Conservation (phyloP, 169 alveolate species). For the Babesia bovis region DNA sequence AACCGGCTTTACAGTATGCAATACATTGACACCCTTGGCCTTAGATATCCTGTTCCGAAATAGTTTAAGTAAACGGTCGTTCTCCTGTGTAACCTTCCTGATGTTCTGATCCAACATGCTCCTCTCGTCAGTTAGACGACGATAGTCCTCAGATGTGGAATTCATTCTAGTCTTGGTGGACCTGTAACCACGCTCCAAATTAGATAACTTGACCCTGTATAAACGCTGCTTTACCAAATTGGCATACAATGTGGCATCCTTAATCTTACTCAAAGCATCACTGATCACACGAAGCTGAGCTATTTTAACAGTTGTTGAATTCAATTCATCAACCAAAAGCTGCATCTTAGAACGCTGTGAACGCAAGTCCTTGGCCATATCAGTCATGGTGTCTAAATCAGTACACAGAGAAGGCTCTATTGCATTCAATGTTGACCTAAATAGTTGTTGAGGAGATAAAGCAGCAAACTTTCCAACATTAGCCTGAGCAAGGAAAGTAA, state of each 20-base stretch:
- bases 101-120: conserved; percentile 22
- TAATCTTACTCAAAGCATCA: conserved; percentile 24
- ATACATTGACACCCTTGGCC: conserved; percentile 11
- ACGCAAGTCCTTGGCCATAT: conserved; percentile 40
- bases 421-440: conserved; percentile 69
- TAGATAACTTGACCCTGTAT: conserved; percentile 41
- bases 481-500: conserved; percentile 76
- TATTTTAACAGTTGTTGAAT: conserved; percentile 16
- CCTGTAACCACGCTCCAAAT: conserved; percentile 43
- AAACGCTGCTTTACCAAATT: conserved; percentile 53
- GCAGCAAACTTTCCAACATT: conserved; percentile 74
- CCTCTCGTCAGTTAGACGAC: conserved; percentile 27
- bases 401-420: conserved; percentile 51
- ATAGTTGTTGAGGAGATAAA: conserved; percentile 67
- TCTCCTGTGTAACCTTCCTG: conserved; percentile 17
- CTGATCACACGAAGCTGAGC: conserved; percentile 49
- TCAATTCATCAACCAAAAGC: conserved; percentile 49
- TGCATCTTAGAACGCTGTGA: conserved; percentile 26
- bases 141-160: conserved; percentile 3
- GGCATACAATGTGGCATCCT: conserved; percentile 46
- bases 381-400: conserved; percentile 37
- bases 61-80: conserved; percentile 1
- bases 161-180: conserved; percentile 48
- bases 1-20: not conserved
- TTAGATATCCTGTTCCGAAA: conserved; percentile 7